phyloP scores from a whole-genome alignment of 768 basidiomycete genomes.

The Mycena olivaceomarginata region DNA sequence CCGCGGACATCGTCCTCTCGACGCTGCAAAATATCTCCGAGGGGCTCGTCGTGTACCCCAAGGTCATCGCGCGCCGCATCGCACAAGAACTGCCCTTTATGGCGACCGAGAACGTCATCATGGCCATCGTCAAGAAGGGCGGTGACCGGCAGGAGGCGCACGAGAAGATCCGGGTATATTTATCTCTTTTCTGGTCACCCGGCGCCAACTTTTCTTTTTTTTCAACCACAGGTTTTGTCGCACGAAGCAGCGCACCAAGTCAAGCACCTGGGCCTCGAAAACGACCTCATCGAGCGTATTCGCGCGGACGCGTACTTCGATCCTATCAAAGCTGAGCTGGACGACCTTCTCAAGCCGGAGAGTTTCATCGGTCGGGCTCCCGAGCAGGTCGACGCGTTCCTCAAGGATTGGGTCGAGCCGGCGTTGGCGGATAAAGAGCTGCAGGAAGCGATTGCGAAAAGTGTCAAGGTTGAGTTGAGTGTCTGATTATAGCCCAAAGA shows the following conservation, averaged over 20 bases:
- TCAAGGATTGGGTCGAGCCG: conserved; percentile 92
- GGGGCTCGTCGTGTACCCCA: conserved; percentile 99
- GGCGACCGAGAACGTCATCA: conserved; percentile 99
- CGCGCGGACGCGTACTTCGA: conserved; percentile 90
- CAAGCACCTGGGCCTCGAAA: conserved; percentile 95
- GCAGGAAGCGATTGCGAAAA: conserved; percentile 69
- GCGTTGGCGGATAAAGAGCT: conserved; percentile 79
- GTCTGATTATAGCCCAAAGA: conserved; percentile 59
- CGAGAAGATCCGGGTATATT: conserved; percentile 90
- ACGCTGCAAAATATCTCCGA: conserved; percentile 98
- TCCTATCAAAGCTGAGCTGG: conserved; percentile 88
- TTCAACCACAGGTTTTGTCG: conserved; percentile 80
- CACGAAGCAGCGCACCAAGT: conserved; percentile 97
- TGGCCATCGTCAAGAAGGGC: conserved; percentile 97
- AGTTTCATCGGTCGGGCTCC: conserved; percentile 97
- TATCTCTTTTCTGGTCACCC: conserved; percentile 22
- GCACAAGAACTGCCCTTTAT: conserved; percentile 98
- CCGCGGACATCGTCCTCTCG: conserved; percentile 96
- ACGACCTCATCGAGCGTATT: conserved; percentile 95
- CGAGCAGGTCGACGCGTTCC: conserved; percentile 93
- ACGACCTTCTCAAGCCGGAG: conserved; percentile 85
- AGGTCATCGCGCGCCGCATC: conserved; percentile 94
- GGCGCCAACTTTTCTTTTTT: background rate
- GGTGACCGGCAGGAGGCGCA: conserved; percentile 98
- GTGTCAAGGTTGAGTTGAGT: conserved; percentile 78